A percentile compares a stretch with the other conserved stretches of the same genome.
Conservation (phyloP, 345 rosid species). For the Citrus hindsii region DNA sequence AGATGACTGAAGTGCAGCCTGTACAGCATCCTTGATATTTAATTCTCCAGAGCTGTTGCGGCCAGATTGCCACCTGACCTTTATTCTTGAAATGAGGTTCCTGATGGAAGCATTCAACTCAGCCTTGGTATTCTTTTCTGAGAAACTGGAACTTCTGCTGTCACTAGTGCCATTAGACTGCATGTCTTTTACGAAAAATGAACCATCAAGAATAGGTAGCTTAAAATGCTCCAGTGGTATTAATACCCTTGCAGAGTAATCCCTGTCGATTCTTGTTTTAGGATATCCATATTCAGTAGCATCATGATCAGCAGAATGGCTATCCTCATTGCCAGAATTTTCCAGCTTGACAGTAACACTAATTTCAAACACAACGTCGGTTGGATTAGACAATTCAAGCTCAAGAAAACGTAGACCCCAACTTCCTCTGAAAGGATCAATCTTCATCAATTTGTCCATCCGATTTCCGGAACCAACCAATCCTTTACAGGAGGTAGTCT, state of each 20-base stretch:
- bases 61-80: slow-evolving; percentile 95
- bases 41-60: slow-evolving; percentile 92
- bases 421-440: slow-evolving; percentile 94
- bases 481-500: slow-evolving; percentile 31
- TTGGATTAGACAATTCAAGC: slow-evolving; percentile 90
- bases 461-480: slow-evolving; percentile 43
- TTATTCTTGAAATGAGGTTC: slow-evolving; percentile 83
- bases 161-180: slow-evolving; percentile 41
- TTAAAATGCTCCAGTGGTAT: slow-evolving; percentile 97
- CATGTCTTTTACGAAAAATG: slow-evolving; percentile 70
- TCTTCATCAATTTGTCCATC: slow-evolving; percentile 78
- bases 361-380: slow-evolving; percentile 89
- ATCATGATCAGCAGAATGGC: slow-evolving; percentile 40
- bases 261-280: slow-evolving; percentile 87
- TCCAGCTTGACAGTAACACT: slow-evolving; percentile 83
- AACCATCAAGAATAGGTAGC: slow-evolving; percentile 86
- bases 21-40: slow-evolving; percentile 87
- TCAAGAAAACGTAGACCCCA: slow-evolving; percentile 98
- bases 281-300: slow-evolving; percentile 72
- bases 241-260: slow-evolving; percentile 84
- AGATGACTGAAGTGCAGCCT: slow-evolving; percentile 82
- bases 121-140: slow-evolving; percentile 85
- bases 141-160: slow-evolving; percentile 55
- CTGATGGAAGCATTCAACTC: slow-evolving; percentile 85
- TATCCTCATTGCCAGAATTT: slow-evolving; percentile 45